Evolutionary conservation across 768 basidiomycete genomes (phyloP).

Genomic region (Kockovaella imperatae): DNA sequence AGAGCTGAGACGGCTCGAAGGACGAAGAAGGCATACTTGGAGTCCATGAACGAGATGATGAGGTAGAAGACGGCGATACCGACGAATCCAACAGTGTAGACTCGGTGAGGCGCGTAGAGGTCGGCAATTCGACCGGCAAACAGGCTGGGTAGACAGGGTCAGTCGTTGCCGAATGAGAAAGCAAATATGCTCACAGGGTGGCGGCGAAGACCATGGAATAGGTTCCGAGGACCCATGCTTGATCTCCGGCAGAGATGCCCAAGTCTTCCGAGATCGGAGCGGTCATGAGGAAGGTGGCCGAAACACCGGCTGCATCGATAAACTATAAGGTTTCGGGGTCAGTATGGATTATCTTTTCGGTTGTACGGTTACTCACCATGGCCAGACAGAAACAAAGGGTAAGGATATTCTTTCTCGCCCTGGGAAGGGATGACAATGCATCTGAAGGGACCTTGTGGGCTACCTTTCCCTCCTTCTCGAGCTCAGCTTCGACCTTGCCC

Average conservation of each 20-base stretch:
- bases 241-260: conserved; percentile 15
- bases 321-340: conserved; percentile 3
- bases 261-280: conserved; percentile 35
- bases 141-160: conserved; percentile 11
- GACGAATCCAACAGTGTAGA: conserved; percentile 40
- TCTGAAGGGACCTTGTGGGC: too few species aligned
- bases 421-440: conserved; percentile 17
- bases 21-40: conserved; percentile 39
- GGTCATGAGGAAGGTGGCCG: conserved; percentile 37
- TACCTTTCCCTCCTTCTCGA: too few species aligned
- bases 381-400: conserved; percentile 33
- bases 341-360: not conserved
- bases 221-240: conserved; percentile 37
- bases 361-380: conserved; percentile 16
- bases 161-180: not conserved
- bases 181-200: conserved; percentile 5
- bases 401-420: conserved; percentile 22
- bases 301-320: conserved; percentile 36
- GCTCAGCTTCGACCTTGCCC: too few species aligned
- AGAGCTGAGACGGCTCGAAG: conserved; percentile 38
- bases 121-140: conserved; percentile 37
- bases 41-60: conserved; percentile 35
- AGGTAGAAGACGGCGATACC: conserved; percentile 39
- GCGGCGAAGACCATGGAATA: conserved; percentile 28
- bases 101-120: conserved; percentile 31